A percentile compares a stretch with the other conserved stretches of the same genome.
phyloP scores from a whole-genome alignment of 2,329 filamentous ascomycete species.

The Scedosporium dehoogii region DNA sequence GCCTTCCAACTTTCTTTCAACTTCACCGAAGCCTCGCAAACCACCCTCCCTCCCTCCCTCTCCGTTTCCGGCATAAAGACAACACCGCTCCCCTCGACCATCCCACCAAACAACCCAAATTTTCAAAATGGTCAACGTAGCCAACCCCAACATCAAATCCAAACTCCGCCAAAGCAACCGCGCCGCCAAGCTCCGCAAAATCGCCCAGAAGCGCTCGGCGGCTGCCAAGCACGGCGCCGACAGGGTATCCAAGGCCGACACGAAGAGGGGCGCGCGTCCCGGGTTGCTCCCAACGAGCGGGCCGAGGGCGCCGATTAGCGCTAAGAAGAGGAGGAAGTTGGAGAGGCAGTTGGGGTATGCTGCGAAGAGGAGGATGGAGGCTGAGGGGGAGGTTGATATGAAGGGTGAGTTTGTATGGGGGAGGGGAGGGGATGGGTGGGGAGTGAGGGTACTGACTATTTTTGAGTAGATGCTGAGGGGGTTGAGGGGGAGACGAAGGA shows the following conservation, averaged over 20 bases:
- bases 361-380: conserved; percentile 40
- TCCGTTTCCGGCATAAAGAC: neutral
- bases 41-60: neutral
- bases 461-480: conserved; percentile 13
- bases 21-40: neutral
- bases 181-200: conserved; percentile 32
- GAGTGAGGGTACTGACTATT: conserved; percentile 8
- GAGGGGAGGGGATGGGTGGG: neutral
- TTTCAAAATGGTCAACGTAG: conserved; percentile 40
- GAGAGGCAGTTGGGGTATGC: conserved; percentile 44
- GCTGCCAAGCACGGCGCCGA: conserved; percentile 20
- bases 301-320: conserved; percentile 37
- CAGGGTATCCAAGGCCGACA: conserved; percentile 31
- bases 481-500: conserved; percentile 19
- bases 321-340: conserved; percentile 46
- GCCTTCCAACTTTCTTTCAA: neutral
- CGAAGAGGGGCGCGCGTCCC: conserved; percentile 37
- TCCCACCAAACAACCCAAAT: neutral
- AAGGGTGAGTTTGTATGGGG: conserved; percentile 23
- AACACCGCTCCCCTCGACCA: neutral
- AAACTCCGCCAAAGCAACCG: conserved; percentile 41
- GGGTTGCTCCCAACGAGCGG: conserved; percentile 48
- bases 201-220: conserved; percentile 30
- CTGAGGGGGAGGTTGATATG: conserved; percentile 39
- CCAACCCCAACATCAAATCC: conserved; percentile 48